These are phyloP conservation scores for Pythium utonaiense DNA, from an alignment of 352 stramenopile genomes.

Conservation along the genomic window DNA sequence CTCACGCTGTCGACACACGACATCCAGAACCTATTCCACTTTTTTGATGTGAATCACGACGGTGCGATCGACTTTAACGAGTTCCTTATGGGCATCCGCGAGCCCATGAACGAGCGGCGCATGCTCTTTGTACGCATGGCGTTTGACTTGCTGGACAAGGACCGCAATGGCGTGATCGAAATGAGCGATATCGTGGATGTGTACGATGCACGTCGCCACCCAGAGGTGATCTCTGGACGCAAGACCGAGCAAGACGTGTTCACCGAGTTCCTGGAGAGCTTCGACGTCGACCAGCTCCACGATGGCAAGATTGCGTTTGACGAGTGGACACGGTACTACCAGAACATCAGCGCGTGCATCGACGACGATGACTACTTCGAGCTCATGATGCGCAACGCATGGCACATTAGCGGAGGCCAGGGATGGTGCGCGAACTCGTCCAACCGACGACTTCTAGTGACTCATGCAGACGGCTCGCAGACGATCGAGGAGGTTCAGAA, in stretches of 20 bases:
- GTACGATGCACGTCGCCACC: constrained; percentile 84
- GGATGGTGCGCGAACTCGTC: constrained; percentile 53
- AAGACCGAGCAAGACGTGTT: constrained; percentile 80
- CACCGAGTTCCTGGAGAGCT: constrained; percentile 80
- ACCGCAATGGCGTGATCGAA: constrained; percentile 70
- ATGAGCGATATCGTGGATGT: constrained; percentile 60
- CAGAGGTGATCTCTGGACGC: constrained; percentile 73
- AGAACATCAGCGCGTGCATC: constrained; percentile 83
- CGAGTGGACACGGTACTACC: constrained; percentile 86
- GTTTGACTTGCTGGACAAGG: constrained; percentile 85
- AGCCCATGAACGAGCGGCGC: constrained; percentile 77
- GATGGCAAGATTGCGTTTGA: constrained; percentile 58
- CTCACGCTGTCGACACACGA: constrained; percentile 42
- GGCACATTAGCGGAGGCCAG: constrained; percentile 54
- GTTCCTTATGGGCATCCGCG: constrained; percentile 79
- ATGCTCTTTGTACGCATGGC: constrained; percentile 80
- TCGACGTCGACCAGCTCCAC: constrained; percentile 49
- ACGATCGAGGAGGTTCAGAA: constrained; percentile 48
- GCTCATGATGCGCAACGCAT: constrained; percentile 89
- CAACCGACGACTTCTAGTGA: constrained; percentile 68
- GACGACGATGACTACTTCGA: constrained; percentile 93
- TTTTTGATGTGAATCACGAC: constrained; percentile 85
- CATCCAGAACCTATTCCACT: constrained; percentile 67
- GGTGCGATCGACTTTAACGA: constrained; percentile 80
- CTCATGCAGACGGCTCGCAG: constrained; percentile 39